phyloP scores from a whole-genome alignment of 176 grass and related monocot genomes.

The Typha latifolia region DNA sequence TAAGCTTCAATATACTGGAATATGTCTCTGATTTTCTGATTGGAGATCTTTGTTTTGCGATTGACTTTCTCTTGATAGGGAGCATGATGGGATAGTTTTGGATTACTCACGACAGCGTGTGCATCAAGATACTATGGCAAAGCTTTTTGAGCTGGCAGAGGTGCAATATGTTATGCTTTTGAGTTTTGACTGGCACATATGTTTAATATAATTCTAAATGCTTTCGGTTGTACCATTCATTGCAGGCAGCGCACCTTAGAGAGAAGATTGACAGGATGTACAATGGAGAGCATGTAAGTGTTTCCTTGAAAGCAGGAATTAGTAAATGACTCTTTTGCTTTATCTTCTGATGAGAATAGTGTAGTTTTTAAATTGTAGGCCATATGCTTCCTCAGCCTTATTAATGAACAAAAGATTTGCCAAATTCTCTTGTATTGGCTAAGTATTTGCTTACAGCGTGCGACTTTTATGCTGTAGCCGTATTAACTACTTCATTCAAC shows the following conservation, averaged over 20 bases:
- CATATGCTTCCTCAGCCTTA: neutral
- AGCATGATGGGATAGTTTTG: slow-evolving; percentile 57
- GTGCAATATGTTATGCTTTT: slow-evolving; percentile 8
- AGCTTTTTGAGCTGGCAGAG: slow-evolving; percentile 84
- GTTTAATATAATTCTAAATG: neutral
- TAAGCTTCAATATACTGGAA: neutral
- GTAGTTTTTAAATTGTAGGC: neutral
- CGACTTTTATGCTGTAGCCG: too few relatives aligned
- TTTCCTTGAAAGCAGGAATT: neutral
- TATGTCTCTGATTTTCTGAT: slow-evolving; percentile 8
- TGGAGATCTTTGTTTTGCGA: too few relatives aligned
- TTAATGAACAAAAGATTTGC: too few relatives aligned
- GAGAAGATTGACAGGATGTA: slow-evolving; percentile 92
- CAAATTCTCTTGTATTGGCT: too few relatives aligned
- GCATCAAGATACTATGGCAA: slow-evolving; percentile 46
- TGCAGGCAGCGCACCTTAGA: slow-evolving; percentile 66
- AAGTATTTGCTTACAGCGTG: too few relatives aligned
- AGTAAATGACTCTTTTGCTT: neutral
- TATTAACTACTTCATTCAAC: too few relatives aligned
- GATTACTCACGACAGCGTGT: slow-evolving; percentile 73
- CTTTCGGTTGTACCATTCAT: slow-evolving; percentile 8
- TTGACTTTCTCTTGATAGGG: slow-evolving; percentile 19
- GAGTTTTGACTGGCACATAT: neutral
- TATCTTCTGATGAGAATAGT: neutral
- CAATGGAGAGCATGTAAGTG: slow-evolving; percentile 47